Evolutionary conservation across 2,329 filamentous ascomycete species (phyloP), one percentile per base, ranked within the genome.

Genomic region (Tolypocladium amazonense): DNA sequence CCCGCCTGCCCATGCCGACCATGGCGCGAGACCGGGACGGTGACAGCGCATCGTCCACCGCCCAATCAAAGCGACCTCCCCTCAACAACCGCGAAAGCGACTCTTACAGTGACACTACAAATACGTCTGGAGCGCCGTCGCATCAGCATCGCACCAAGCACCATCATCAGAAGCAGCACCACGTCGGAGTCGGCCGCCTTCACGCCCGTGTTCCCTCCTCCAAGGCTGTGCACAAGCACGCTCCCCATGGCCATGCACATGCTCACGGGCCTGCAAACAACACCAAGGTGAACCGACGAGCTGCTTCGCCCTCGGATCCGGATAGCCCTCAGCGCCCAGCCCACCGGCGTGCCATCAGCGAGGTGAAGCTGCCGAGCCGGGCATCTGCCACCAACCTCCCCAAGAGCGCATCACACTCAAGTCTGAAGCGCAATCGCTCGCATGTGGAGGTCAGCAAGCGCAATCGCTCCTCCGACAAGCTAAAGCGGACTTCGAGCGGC

Each of bases 401-500:
- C 67, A 83, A 82, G 70, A 84, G 82, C 70, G 65, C 73, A 15
- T 85, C 83, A 4, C 77, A 82, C 58, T 73, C 78, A 20, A 82
- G 72, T 66, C 72, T 86, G 58, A 85, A 84, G 73, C 82, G 83
- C 69, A 86, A 86, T 69, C 79, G 79, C 56, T 87, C 84, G 30
- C 78, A 82, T 64, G 79, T 76, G 67, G 83, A 85, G 63, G 76
- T 86, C 47, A 70, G 68, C 65, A 82, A 80, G 67, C 78, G 78
- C 60, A 73, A 73, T 53, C 82, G 79, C 66, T 81, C 81, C 18
- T 71, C 77, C 50, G 77, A 78, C 63, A 79, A 77, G 65, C 74
- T 84, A 56, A 84, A 83, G 68, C 79, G 80, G 60, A 76, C 79
- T 30, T 73, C 77, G 15, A 82, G 80, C 58, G 79, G 81, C 59